phyloP scores from a whole-genome alignment of 108 stramenopile species.

The Ochromonas danica region DNA sequence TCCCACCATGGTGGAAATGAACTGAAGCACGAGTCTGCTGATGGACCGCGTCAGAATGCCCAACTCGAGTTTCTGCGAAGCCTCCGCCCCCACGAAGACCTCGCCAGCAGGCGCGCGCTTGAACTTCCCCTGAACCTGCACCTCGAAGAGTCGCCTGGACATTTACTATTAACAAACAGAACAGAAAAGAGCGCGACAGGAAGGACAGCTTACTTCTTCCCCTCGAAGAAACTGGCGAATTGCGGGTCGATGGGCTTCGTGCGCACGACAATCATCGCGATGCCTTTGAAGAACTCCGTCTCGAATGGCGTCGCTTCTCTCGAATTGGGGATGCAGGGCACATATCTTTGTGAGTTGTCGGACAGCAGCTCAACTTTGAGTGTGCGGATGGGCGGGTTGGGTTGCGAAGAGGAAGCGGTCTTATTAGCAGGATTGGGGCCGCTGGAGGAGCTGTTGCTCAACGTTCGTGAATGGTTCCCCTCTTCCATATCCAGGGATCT shows the following conservation, averaged over 20 bases:
- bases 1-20: conserved; percentile 41
- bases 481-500: too few species aligned
- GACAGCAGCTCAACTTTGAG: conserved; percentile 23
- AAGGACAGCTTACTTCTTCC: not conserved
- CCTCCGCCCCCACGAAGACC: conserved; percentile 68
- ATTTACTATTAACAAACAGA: conserved; percentile 61
- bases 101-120: conserved; percentile 63
- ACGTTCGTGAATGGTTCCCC: too few species aligned
- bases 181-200: conserved; percentile 53
- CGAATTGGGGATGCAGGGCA: conserved; percentile 1
- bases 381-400: conserved; percentile 2
- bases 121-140: conserved; percentile 77
- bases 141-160: conserved; percentile 57
- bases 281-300: conserved; percentile 25
- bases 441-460: too few species aligned
- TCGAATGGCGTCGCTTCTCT: conserved; percentile 23
- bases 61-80: conserved; percentile 68
- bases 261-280: conserved; percentile 22
- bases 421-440: too few species aligned
- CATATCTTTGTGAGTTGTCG: not conserved
- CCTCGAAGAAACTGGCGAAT: conserved; percentile 8
- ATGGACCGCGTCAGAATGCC: conserved; percentile 62
- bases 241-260: conserved; percentile 19
- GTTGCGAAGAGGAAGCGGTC: too few species aligned
- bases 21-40: conserved; percentile 46